phyloP scores from a whole-genome alignment of 2,329 filamentous ascomycete genomes.

The Penicillium brasilianum region DNA sequence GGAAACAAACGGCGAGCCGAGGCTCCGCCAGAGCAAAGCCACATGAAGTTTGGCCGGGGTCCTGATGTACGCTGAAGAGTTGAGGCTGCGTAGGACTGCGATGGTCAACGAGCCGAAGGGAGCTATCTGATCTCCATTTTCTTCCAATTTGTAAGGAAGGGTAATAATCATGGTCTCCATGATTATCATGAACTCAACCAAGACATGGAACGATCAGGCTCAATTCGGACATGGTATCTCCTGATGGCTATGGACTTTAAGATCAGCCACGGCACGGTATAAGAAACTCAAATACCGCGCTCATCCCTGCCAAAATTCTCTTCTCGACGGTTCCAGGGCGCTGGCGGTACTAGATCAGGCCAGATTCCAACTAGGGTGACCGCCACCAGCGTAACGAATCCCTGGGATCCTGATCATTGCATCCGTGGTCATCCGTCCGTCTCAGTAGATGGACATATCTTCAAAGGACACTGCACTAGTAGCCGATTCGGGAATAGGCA shows the following conservation, averaged over 20 bases:
- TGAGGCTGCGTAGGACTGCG: conserved; percentile 10
- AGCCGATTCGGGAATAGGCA: conserved; percentile 15
- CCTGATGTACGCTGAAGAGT: neutral
- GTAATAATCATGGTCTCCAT: too few relatives aligned
- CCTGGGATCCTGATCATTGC: neutral
- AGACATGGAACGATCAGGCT: conserved; percentile 16
- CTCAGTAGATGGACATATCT: conserved; percentile 17
- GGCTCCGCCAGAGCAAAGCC: conserved; percentile 4
- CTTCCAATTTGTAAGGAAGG: neutral
- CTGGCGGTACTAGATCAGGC: conserved; percentile 2
- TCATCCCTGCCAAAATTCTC: conserved; percentile 8
- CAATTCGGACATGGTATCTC: conserved; percentile 6
- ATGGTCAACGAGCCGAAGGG: neutral
- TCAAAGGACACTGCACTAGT: conserved; percentile 6
- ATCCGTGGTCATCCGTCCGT: neutral
- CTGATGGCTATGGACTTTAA: neutral
- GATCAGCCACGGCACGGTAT: neutral
- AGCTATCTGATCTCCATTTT: neutral
- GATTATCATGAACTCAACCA: conserved; percentile 15
- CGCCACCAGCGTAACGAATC: conserved; percentile 17
- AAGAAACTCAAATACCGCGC: conserved; percentile 9
- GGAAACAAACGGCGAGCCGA: conserved; percentile 22
- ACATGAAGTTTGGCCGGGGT: neutral
- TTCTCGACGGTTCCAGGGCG: conserved; percentile 11
- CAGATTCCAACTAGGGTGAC: neutral